These are phyloP conservation scores for Hippophae rhamnoides DNA, from an alignment of 306 rosid genomes.

Conservation along the genomic window DNA sequence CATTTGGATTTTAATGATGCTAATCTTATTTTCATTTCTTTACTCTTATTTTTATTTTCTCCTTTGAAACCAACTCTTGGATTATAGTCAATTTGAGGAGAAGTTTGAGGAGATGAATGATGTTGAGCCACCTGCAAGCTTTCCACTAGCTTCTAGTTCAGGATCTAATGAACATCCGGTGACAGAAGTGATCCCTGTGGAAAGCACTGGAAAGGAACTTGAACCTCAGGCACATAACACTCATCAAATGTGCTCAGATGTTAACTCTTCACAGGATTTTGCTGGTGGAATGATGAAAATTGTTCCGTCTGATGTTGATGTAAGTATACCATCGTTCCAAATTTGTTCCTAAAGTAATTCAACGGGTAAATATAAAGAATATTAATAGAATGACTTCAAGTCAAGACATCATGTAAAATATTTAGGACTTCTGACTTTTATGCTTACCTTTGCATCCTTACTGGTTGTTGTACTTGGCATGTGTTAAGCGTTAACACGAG, in stretches of 20 bases:
- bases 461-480: too few relatives aligned
- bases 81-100: conserved; percentile 87
- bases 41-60: too few relatives aligned
- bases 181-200: conserved; percentile 43
- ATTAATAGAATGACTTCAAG: neutral
- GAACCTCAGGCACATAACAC: conserved; percentile 49
- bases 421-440: too few relatives aligned
- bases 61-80: neutral
- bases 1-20: neutral
- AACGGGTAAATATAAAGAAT: neutral
- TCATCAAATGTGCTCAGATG: conserved; percentile 51
- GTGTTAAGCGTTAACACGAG: too few relatives aligned
- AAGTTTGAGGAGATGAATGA: conserved; percentile 79
- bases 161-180: conserved; percentile 57
- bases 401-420: neutral
- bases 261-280: conserved; percentile 55
- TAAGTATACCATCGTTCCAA: conserved; percentile 34
- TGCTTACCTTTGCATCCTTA: too few relatives aligned
- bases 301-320: conserved; percentile 89
- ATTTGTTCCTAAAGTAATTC: neutral
- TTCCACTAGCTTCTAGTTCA: conserved; percentile 74
- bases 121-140: conserved; percentile 44
- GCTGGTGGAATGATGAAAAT: conserved; percentile 94
- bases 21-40: too few relatives aligned
- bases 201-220: conserved; percentile 37